phyloP scores from a whole-genome alignment of 2,329 filamentous ascomycete species.

The Xylariaceae sp. region DNA sequence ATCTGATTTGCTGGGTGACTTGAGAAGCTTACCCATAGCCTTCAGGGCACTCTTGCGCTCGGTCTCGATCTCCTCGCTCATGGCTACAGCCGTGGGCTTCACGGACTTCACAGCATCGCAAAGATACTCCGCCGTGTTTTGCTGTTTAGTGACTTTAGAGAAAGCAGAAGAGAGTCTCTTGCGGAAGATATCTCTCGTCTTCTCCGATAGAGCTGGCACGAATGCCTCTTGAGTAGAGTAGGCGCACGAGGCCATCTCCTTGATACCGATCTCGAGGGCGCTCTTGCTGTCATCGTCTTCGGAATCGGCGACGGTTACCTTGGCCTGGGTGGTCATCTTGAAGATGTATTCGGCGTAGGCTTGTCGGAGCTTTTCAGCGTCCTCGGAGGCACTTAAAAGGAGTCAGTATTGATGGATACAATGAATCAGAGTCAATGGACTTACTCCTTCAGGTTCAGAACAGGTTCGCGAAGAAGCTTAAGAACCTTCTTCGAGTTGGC shows the following conservation, averaged over 20 bases:
- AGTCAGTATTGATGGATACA: conserved; percentile 32
- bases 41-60: conserved; percentile 49
- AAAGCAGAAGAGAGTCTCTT: conserved; percentile 54
- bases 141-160: conserved; percentile 50
- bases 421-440: no score
- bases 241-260: conserved; percentile 50
- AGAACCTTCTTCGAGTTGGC: conserved; percentile 52
- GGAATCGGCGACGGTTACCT: conserved; percentile 27
- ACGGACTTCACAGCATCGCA: conserved; percentile 52
- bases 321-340: conserved; percentile 42
- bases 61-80: conserved; percentile 51
- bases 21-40: conserved; percentile 49
- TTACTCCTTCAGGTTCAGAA: conserved; percentile 35
- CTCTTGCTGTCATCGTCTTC: conserved; percentile 34
- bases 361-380: conserved; percentile 42
- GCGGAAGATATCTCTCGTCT: conserved; percentile 50
- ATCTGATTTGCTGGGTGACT: conserved; percentile 33
- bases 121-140: conserved; percentile 48
- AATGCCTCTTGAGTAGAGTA: conserved; percentile 46
- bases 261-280: conserved; percentile 40
- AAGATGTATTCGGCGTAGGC: conserved; percentile 51
- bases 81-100: conserved; percentile 46
- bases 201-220: conserved; percentile 44
- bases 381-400: conserved; percentile 25
- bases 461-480: conserved; percentile 42